Percentiles rank a stretch among this genome's conserved stretches.
Conservation (phyloP, 768 basidiomycete species). For the Kwoniella mangroviensis region DNA sequence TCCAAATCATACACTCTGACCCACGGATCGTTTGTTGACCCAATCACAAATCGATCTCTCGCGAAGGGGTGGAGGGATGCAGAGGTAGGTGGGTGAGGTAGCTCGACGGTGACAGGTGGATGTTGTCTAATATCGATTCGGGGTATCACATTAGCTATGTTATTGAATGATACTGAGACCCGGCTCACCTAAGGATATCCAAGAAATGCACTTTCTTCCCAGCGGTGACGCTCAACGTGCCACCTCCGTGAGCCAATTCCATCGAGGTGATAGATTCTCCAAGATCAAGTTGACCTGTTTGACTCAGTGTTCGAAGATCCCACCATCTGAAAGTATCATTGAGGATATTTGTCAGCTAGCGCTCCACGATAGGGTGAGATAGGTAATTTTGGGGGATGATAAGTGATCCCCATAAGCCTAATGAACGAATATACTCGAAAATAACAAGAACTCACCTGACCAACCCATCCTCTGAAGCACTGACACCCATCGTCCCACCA, state of each 20-base stretch:
- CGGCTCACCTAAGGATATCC: slow-evolving; percentile 64
- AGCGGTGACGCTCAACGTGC: slow-evolving; percentile 83
- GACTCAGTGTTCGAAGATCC: slow-evolving; percentile 80
- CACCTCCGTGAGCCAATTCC: slow-evolving; percentile 80
- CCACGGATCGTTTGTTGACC: slow-evolving; percentile 90
- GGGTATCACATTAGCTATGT: too few relatives aligned
- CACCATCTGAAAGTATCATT: slow-evolving; percentile 74
- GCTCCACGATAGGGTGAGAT: too few relatives aligned
- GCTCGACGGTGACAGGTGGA: slow-evolving; percentile 73
- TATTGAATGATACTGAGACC: slow-evolving; percentile 57
- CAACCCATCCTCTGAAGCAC: slow-evolving; percentile 87
- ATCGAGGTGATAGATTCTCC: slow-evolving; percentile 86
- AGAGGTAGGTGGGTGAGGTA: slow-evolving; percentile 87
- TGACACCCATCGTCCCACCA: slow-evolving; percentile 72
- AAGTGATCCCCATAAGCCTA: background rate
- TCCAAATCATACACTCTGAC: slow-evolving; percentile 85
- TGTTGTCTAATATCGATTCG: slow-evolving; percentile 59
- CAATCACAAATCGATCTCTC: slow-evolving; percentile 90
- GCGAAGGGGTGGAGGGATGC: slow-evolving; percentile 90
- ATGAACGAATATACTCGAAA: background rate
- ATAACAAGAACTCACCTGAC: slow-evolving; percentile 70
- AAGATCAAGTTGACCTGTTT: slow-evolving; percentile 73
- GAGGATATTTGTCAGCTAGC: background rate
- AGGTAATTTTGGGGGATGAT: background rate
- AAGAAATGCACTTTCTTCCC: slow-evolving; percentile 93